Base-by-base conservation (phyloP, 768 basidiomycete species). In the Asterophora lycoperdoides region DNA sequence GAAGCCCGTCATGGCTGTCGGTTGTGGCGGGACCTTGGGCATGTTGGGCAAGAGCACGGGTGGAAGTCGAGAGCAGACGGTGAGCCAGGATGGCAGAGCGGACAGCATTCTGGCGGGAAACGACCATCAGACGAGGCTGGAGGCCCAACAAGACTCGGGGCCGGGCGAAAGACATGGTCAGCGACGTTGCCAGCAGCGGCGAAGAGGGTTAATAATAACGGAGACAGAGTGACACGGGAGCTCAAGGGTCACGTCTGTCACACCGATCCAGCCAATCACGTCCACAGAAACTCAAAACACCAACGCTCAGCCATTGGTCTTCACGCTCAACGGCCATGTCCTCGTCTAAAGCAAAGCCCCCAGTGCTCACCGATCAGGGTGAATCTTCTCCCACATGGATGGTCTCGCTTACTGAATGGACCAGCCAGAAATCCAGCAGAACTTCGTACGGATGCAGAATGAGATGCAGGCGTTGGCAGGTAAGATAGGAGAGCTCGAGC, bases 401-500 rank as follows among this genome's bases (percentile, higher is more conserved):
- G 17, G 14, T 36, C 54, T 35, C 57, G 50, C 62, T 53, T 38
- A 67, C 67, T 68, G 63, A 74, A 64, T 60, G 51, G 50, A 68
- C 68, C 64, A 80, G 79, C 74, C 74, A 92, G 91, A 93, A 67
- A 80, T 93, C 49, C 88, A 92, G 67, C 81, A 84, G 68, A 86
- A 74, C 36, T 95, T 89, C 61, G 75, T 83, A 54, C 81, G 84
- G 49, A 76, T 87, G 60, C 89, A 94, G 67, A 89, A 79, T 68
- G 95, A 98, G 41, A 72, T 98, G 23, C 92, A 94, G 65, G 79
- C 83, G n/a, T 70, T 98, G 20, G 92, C 93, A 32, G 81, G 84
- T 55, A 98, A 98, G 71, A 94, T 98, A 58, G 89, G 90, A 52
- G 96, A 99, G 68, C 77, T 99, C 28, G 96, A 99, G 66, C 82